Evolutionary conservation across 2,329 filamentous ascomycete species (phyloP), one percentile per base, ranked within the genome.

Genomic region (Lachnellula subtilissima): DNA sequence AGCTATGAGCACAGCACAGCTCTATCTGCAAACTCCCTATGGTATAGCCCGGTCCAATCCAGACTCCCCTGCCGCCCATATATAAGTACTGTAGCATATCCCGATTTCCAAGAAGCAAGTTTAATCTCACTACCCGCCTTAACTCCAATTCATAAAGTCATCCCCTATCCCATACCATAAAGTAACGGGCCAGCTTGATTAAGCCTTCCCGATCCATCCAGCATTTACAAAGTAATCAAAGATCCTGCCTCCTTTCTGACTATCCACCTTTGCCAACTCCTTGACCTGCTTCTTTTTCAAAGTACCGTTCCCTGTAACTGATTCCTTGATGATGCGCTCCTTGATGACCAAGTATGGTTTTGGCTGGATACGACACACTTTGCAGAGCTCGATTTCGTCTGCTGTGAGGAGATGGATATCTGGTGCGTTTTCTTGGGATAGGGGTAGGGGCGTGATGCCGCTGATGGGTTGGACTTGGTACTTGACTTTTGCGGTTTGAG

Each of bases 331-430:
- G n/a, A 97, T 78, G 59, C 89, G 86, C 71, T 97, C 91, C 73
- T 99, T 99, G 73, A 97, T 91, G 68, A 91, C 91, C 5, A 97
- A 74, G 71, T 97, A 99, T 1, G 94, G 90, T 75, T 99, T 99
- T 0, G 94, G 94, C 72, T 94, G 88, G 52, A 99, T 75, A 43
- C 91, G 84, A 14, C 96, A 81, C 42, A 88, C 81, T 64, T 89
- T 89, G 75, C 94, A 99, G 0, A 99, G 76, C 67, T 96, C 90
- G 4, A 84, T 78, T 72, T 99, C 94, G 62, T 95, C 91, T 0
- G 85, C 80, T 0, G 88, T 90, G 45, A 99, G 77, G 0, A 99
- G 82, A 66, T 97, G 94, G 28, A 93, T 74, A 70, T 97, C 94
- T 0, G 88, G 81, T 0, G 89, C 85, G 54, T 70, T 82, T 71